phyloP scores from a whole-genome alignment of 208 protist genomes.

The Wallacemonas sp. region DNA sequence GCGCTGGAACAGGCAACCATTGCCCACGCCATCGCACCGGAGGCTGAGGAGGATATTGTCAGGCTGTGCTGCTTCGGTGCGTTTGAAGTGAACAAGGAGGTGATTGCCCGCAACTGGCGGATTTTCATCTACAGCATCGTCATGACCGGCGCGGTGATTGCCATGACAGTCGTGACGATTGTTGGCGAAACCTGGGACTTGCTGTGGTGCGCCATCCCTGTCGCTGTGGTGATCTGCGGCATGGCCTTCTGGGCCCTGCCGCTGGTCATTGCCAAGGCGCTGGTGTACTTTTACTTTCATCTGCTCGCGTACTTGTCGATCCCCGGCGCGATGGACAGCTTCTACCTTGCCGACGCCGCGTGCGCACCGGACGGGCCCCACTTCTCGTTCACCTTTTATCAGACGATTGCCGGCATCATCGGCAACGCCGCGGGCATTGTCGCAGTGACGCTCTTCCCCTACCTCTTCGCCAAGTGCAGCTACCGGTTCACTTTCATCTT shows the following conservation, averaged over 20 bases:
- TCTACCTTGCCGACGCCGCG: conserved; percentile 25
- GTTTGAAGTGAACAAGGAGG: conserved; percentile 44
- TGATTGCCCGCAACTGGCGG: conserved; percentile 21
- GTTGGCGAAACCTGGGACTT: conserved; percentile 13
- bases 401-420: conserved; percentile 25
- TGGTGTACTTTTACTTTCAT: conserved; percentile 31
- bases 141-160: conserved; percentile 27
- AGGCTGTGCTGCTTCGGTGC: conserved; percentile 18
- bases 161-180: conserved; percentile 28
- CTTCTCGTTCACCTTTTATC: conserved; percentile 48
- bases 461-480: conserved; percentile 24
- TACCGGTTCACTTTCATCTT: conserved; percentile 30
- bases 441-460: conserved; percentile 25
- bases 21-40: background rate
- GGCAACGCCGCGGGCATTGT: conserved; percentile 16
- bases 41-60: background rate
- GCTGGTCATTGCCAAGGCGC: conserved; percentile 34
- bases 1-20: background rate
- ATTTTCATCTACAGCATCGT: conserved; percentile 30
- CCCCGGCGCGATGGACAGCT: conserved; percentile 34
- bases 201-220: conserved; percentile 14
- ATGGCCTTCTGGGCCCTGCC: conserved; percentile 33
- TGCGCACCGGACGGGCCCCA: conserved; percentile 31
- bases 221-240: conserved; percentile 15
- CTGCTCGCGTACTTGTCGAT: conserved; percentile 44